Base-by-base conservation (phyloP, 2,329 filamentous ascomycete genomes). In the Trichoderma lentiforme region DNA sequence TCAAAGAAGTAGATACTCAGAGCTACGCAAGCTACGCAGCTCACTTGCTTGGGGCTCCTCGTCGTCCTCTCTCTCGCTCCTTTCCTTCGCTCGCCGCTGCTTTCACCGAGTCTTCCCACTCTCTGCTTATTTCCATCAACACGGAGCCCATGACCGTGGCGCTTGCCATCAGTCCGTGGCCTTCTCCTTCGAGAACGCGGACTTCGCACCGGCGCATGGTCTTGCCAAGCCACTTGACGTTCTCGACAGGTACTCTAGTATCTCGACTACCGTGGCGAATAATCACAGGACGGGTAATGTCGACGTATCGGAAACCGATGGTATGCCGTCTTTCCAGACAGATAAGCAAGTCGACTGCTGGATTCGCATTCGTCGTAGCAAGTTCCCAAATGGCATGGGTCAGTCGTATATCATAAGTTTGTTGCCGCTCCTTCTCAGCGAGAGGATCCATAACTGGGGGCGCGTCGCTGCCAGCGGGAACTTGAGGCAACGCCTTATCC, bases 301-400 rank as follows among this genome's bases (percentile, higher is more conserved):
- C 96, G 21, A 97, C 95, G 79, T 99, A 99, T 64, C 95, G 90
- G 83, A 99, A 99, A 0, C 96, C 96, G 76, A 99, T 97, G 0
- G 93, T 91, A 77, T 97, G 94, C 32, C 93, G 89, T 26, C 96
- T 90, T 81, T 99, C 96, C 2, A 99, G 86, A 79, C 96, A 99
- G 6, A 98, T 93, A 1, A 99, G 85, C 21, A 99, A 84, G 80
- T 99, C 96, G 0, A 97, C 93, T 0, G 96, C 95, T 0, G 96
- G 96, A 79, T 99, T 98, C 2, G 95, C 94, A 64, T 95, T 92
- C 1, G 91, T 92, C 0, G 95, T 98, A 1, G 96, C 94, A 21
- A 97, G 87, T 73, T 95, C 92, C 96, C 96, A 99, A 75, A 98
- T 98, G 12, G 93, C 91, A 76, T 97, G 93, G 0, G 96, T 98